Conservation (phyloP, 768 basidiomycete genomes). For the Tulasnella sp. region DNA sequence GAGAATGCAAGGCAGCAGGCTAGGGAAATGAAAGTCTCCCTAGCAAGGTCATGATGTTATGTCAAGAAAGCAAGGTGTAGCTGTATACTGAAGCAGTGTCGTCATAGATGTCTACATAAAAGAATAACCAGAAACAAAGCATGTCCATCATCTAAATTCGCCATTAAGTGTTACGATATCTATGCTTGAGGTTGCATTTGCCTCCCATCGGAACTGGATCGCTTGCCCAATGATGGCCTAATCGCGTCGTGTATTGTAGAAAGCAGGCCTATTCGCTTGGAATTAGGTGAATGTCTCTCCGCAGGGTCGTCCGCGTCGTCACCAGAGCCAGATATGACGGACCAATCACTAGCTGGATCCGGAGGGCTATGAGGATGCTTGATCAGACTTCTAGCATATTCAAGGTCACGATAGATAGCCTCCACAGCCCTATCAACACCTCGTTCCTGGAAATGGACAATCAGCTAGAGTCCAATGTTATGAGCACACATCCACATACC, state of each 20-base stretch:
- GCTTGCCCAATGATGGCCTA: constrained; percentile 3
- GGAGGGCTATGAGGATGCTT: constrained; percentile 35
- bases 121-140: background rate
- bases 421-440: constrained; percentile 91
- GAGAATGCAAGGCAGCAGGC: background rate
- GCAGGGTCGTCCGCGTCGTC: constrained; percentile 1
- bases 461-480: background rate
- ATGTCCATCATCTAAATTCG: too few species aligned
- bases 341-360: constrained; percentile 15
- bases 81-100: constrained; percentile 1
- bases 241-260: too few species aligned
- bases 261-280: constrained; percentile 7
- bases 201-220: constrained; percentile 5
- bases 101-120: background rate
- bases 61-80: background rate
- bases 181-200: background rate
- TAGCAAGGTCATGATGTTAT: background rate
- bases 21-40: background rate
- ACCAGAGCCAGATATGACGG: constrained; percentile 8
- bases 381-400: constrained; percentile 81
- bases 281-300: background rate
- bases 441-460: constrained; percentile 52
- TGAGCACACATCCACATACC: constrained; percentile 32
- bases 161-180: too few species aligned
- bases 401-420: constrained; percentile 89